phyloP scores from a whole-genome alignment of 441 rosid genomes.

The Pelargonium citronellum region DNA sequence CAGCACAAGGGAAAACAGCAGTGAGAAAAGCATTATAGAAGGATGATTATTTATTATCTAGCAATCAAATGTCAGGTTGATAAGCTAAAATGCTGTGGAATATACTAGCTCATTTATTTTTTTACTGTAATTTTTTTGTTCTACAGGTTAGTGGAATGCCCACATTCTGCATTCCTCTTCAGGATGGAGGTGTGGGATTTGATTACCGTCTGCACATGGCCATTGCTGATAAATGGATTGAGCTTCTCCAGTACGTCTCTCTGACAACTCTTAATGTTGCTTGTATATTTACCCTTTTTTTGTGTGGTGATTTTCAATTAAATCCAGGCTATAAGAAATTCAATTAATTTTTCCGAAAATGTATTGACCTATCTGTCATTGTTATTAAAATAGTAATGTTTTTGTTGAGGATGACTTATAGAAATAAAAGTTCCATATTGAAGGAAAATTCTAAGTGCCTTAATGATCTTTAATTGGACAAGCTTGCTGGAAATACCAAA shows the following conservation, averaged over 20 bases:
- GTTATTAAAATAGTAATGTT: neutral
- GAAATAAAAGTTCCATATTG: neutral
- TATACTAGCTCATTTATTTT: conserved; percentile 5
- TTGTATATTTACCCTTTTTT: neutral
- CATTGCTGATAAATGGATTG: conserved; percentile 96
- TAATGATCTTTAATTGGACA: neutral
- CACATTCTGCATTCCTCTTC: conserved; percentile 77
- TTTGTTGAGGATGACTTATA: neutral
- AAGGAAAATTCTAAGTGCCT: neutral
- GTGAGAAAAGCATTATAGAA: neutral
- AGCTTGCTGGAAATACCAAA: neutral
- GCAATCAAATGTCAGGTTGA: neutral
- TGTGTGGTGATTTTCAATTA: neutral
- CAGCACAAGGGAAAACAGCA: neutral
- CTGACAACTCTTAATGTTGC: conserved; percentile 10
- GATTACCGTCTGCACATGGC: conserved; percentile 99
- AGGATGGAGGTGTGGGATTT: conserved; percentile 96
- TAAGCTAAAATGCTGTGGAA: neutral
- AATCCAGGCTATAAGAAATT: neutral
- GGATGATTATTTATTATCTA: neutral
- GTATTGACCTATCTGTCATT: neutral
- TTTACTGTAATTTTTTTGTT: conserved; percentile 12
- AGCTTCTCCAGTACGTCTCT: conserved; percentile 68
- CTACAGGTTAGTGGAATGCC: conserved; percentile 99
- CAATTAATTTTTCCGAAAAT: neutral